Base-by-base conservation (phyloP, 192 early-diverging fungal genomes). In the Entophlyctis luteolus region DNA sequence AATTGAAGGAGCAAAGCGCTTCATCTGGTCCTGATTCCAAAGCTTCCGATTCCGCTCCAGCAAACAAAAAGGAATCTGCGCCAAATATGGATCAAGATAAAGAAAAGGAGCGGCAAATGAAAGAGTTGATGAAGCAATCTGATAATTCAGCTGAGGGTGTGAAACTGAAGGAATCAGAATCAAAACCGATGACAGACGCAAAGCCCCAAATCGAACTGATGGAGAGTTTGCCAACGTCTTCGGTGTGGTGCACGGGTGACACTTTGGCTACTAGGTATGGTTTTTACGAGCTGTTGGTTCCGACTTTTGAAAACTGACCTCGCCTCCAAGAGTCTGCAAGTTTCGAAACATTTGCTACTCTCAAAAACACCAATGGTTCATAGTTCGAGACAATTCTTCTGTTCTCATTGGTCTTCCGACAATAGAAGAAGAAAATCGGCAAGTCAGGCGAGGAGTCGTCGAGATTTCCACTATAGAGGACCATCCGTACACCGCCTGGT, bases 261-360 rank as follows among this genome's bases (percentile, higher is more conserved):
- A 62, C 4, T 36, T 38, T 59, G 20, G 36, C 36, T 16, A 67
- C 49, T 33, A 36, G 75, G 75, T 72, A 2, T 35, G 2, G 28
- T 67, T 14, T 37, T n/a, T 29, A 22, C 27, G 25, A 25, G 8
- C 12, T 18, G 22, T 25, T 20, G 62, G 16, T 10, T 27, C 28
- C 20, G 35, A 39, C n/a, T 33, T 10, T 32, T 20, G 10, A 14
- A 46, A 25, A 4, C 48, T 4, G 20, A 2, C 50, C 29, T 32
- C 23, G 28, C 59, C 8, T 16, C 16, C 20, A 6, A 56, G 81
- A 48, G 50, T 68, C 12, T 82, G 81, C 75, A 58, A 66, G 27
- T 78, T 82, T 36, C 59, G 76, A 3, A 82, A 82, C 49, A 48
- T 82, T 23, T 82, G 81, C 70, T 82, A 73, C 39, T 29, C 73